Base-by-base conservation (phyloP, 2,329 filamentous ascomycete genomes). In the Pseudogymnoascus verrucosus region DNA sequence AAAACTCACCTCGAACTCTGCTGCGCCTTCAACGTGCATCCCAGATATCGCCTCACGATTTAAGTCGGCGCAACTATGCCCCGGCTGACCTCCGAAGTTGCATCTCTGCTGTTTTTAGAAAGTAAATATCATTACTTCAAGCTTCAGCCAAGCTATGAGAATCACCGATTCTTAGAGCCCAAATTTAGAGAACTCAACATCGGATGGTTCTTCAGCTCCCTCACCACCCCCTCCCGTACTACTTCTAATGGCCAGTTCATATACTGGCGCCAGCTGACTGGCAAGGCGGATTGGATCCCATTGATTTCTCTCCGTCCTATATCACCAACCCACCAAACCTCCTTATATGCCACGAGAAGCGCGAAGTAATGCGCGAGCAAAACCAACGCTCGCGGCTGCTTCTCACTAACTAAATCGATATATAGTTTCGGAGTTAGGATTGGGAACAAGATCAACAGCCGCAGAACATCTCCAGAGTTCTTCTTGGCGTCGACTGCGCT, bases 301-400 rank as follows among this genome's bases (percentile, higher is more conserved):
- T 62, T 60, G n/a, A 66, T 61, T 40, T 68, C 67, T 23, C 65
- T 57, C 31, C 65, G 40, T 11, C 62, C 70, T 63, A 72, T 72
- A 23, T 66, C 68, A 16, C 65, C 63, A 59, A 74, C 69, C 74
- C 74, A 75, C 74, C 74, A 76, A 39, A 75, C 68, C n/a, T 70
- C 69, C 31, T 70, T 70, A 28, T 74, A 54, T 37, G 72, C 65
- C 62, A 71, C 69, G 12, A 75, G 67, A 12, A 75, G 63, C 0
- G 73, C 71, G 64, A 75, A 69, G 69, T 71, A 76, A 66, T 75
- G 71, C 1, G 74, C 70, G 57, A 71, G 40, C 5, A 71, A 63
- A n/a, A 69, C 64, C 40, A 71, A 62, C 1, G 69, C 65, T 21
- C 67, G 62, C 1, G 68, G 65, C 44, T 64, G 40, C 23, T 64